Evolutionary conservation across 2,329 filamentous ascomycete species (phyloP).

Genomic region (Alternaria hordeiaustralica): DNA sequence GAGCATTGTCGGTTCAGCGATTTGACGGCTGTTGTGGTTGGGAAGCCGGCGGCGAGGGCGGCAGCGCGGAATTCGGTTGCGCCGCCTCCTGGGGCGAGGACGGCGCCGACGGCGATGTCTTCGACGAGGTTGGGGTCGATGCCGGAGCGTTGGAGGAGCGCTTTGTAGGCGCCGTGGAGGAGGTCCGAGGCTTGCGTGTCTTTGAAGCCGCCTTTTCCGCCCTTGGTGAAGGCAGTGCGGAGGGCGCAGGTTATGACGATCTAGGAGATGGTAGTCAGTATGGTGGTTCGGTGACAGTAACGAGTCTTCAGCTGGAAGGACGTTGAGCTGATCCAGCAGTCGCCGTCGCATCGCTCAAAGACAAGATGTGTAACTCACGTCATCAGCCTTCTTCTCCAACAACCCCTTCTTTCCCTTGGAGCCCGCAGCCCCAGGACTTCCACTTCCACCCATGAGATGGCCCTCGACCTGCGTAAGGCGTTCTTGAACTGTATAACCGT

Average conservation of each 20-base stretch:
- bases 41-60: slow-evolving; percentile 87
- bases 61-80: slow-evolving; percentile 97
- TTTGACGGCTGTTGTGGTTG: slow-evolving; percentile 82
- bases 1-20: slow-evolving; percentile 94
- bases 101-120: slow-evolving; percentile 89
- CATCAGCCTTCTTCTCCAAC: slow-evolving; percentile 64
- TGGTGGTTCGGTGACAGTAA: background rate
- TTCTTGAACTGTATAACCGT: slow-evolving; percentile 56
- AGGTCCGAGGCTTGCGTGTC: slow-evolving; percentile 89
- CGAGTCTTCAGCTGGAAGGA: background rate
- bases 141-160: slow-evolving; percentile 80
- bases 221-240: slow-evolving; percentile 90
- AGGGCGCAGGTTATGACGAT: slow-evolving; percentile 93
- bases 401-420: slow-evolving; percentile 52
- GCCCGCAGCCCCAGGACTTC: slow-evolving; percentile 21
- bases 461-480: slow-evolving; percentile 65
- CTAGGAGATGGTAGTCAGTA: slow-evolving; percentile 23
- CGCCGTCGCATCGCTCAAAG: background rate
- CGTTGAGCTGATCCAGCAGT: background rate
- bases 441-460: slow-evolving; percentile 59
- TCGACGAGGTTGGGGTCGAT: slow-evolving; percentile 90
- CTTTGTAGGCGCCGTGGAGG: slow-evolving; percentile 81
- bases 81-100: slow-evolving; percentile 90
- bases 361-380: slow-evolving; percentile 47
- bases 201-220: slow-evolving; percentile 93